Evolutionary conservation across 31 red algal genomes (phyloP), one percentile per base, ranked within the genome.

Genomic region (Endocladia muricata): DNA sequence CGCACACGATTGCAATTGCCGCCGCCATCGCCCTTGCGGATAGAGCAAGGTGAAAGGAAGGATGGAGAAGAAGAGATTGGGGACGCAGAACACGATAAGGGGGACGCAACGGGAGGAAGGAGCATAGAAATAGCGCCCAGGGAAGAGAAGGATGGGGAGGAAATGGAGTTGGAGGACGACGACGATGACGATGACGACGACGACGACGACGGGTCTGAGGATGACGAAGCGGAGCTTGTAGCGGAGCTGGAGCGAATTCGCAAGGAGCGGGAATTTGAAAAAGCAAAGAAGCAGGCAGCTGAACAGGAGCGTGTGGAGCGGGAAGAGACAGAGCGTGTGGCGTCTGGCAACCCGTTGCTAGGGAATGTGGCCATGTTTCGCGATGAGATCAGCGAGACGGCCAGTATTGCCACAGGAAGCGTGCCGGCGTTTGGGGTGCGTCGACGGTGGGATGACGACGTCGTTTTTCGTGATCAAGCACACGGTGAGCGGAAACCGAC

Each of bases 401-500:
- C 83, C 3, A 82, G 83, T 37, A 72, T 91, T 31, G 75, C 67
- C 0, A 85, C 83, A 47, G 78, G 74, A 0, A 81, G 76, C 71
- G 83, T 77, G 1, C 72, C 84, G 29, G 70, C 76, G 1, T 91
- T 82, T 41, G 71, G 60, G 0, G 93, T 96, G 2, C 57, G 61
- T 44, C 52, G 93, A 47, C 67, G 93, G 32, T 96, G 93, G 93
- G 93, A 96, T 54, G 93, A 96, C 37, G 93, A 96, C 47, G 81
- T 96, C 1, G 82, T 96, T 30, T 96, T 96, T 73, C 79, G 86
- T 19, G 64, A 91, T 43, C 93, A 96, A 68, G 82, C 86, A 43
- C 47, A 76, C 15, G 55, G 78, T 31, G 79, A 74, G 37, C 75
- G 72, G 26, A 78, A 61, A 35, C 58, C 47, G 29, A 37, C 2